These are phyloP conservation scores for Passiflora organensis DNA, from an alignment of 345 rosid species.

Conservation along the genomic window DNA sequence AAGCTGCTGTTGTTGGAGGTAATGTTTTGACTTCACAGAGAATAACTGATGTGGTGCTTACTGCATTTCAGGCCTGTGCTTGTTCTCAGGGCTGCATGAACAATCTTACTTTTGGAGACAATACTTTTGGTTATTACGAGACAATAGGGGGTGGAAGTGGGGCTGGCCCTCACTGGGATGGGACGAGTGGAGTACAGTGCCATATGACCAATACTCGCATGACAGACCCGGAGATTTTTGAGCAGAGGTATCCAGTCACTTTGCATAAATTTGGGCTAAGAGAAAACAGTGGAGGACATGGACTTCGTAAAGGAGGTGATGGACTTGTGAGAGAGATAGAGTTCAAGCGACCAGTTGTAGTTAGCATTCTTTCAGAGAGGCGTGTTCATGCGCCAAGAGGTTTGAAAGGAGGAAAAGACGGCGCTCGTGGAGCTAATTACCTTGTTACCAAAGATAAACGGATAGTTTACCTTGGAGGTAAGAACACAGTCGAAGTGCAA, in stretches of 20 bases:
- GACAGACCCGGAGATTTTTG: constrained; percentile 98
- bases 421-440: constrained; percentile 89
- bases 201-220: constrained; percentile 98
- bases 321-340: constrained; percentile 90
- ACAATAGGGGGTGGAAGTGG: constrained; percentile 96
- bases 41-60: constrained; percentile 78
- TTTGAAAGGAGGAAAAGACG: constrained; percentile 61
- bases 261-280: constrained; percentile 75
- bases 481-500: constrained; percentile 68
- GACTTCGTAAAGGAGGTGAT: constrained; percentile 71
- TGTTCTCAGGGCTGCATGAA: constrained; percentile 99
- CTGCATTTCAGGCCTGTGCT: constrained; percentile 92
- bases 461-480: constrained; percentile 73
- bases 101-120: constrained; percentile 89
- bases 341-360: constrained; percentile 68
- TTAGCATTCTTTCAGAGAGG: constrained; percentile 93
- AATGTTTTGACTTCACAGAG: constrained; percentile 92
- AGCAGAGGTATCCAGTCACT: constrained; percentile 88
- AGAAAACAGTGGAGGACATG: constrained; percentile 81
- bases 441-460: constrained; percentile 56
- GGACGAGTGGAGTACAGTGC: constrained; percentile 93
- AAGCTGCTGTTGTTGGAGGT: constrained; percentile 96
- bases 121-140: constrained; percentile 85
- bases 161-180: constrained; percentile 86
- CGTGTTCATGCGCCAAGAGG: constrained; percentile 93